phyloP scores from a whole-genome alignment of 176 grass and related monocot species.

The Hsuehochloa calcarea region DNA sequence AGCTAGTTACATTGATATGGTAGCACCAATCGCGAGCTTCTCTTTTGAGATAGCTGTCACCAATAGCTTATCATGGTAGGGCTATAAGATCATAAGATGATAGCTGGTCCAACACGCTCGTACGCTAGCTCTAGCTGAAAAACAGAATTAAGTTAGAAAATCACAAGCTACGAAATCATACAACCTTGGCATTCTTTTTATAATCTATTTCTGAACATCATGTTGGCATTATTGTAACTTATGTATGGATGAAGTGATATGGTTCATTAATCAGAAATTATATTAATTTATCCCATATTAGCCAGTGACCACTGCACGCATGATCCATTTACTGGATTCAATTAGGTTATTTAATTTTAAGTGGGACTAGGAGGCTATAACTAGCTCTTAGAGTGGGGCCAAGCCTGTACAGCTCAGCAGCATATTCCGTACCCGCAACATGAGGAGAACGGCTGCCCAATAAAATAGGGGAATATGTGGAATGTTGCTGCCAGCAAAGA shows the following conservation, averaged over 20 bases:
- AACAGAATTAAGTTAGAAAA: conserved; percentile 21
- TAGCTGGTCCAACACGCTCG: not conserved
- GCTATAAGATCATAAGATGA: not conserved
- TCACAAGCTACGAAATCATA: not conserved
- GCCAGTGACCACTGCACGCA: not conserved
- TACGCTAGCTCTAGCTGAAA: not conserved
- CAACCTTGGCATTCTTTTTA: not conserved
- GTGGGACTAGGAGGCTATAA: not conserved
- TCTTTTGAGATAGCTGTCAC: not conserved
- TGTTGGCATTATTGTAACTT: not conserved
- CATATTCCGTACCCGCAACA: conserved; percentile 33
- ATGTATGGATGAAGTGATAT: not conserved
- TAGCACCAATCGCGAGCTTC: not conserved
- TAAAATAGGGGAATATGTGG: conserved; percentile 35
- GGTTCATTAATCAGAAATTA: not conserved
- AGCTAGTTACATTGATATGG: not conserved
- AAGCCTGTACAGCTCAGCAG: conserved; percentile 27
- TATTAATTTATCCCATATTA: not conserved
- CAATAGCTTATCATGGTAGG: not conserved
- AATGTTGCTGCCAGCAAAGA: conserved; percentile 36
- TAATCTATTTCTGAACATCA: not conserved
- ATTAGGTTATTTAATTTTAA: not conserved
- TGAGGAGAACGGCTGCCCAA: not conserved
- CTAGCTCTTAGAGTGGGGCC: not conserved
- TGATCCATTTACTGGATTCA: not conserved